Evolutionary conservation across 2,329 filamentous ascomycete species (phyloP).

Genomic region (Cercospora sesami): DNA sequence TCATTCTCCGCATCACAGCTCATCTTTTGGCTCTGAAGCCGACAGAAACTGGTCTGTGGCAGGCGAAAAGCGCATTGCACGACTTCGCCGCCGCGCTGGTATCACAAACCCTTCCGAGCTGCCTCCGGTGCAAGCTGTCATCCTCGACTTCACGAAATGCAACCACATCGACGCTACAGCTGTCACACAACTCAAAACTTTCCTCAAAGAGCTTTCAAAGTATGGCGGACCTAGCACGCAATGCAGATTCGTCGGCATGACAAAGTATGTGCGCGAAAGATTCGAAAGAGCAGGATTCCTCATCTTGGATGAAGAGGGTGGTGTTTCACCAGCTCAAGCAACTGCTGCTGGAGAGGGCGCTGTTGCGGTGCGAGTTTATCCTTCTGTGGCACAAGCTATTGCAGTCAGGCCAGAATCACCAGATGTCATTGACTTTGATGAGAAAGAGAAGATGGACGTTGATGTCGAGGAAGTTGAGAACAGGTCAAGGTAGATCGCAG

Average conservation of each 20-base stretch:
- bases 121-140: slow-evolving; percentile 50
- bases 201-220: slow-evolving; percentile 51
- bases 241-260: slow-evolving; percentile 53
- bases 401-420: slow-evolving; percentile 2
- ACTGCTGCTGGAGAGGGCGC: slow-evolving; percentile 8
- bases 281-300: slow-evolving; percentile 29
- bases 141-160: slow-evolving; percentile 56
- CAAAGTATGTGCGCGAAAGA: slow-evolving; percentile 40
- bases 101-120: slow-evolving; percentile 37
- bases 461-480: slow-evolving; percentile 18
- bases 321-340: slow-evolving; percentile 7
- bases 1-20: slow-evolving; percentile 45
- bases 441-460: slow-evolving; percentile 20
- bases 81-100: slow-evolving; percentile 46
- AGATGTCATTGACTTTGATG: slow-evolving; percentile 15
- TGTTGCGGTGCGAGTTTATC: slow-evolving; percentile 14
- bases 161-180: slow-evolving; percentile 58
- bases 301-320: slow-evolving; percentile 22
- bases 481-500: background rate
- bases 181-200: slow-evolving; percentile 50
- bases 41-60: slow-evolving; percentile 59
- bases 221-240: slow-evolving; percentile 52
- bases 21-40: slow-evolving; percentile 39
- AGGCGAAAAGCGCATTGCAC: slow-evolving; percentile 49
- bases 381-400: slow-evolving; percentile 13